Percentiles rank a stretch among this genome's conserved stretches.
Evolutionary conservation across 768 basidiomycete genomes (phyloP).

Genomic region (Lactarius psammicola): DNA sequence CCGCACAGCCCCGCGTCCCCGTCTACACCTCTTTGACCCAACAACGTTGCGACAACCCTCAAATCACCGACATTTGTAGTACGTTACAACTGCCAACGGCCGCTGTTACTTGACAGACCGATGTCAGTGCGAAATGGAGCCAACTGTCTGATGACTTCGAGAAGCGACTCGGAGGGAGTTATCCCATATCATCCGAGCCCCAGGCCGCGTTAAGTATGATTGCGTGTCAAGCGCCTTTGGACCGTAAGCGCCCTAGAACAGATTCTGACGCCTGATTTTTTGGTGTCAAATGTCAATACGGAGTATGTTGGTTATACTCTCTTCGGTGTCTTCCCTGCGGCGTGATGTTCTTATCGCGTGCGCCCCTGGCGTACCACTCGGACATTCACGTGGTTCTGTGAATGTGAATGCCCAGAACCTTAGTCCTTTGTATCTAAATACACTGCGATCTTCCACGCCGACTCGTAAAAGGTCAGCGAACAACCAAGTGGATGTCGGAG

Average conservation of each 20-base stretch:
- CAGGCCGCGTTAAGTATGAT: constrained; percentile 75
- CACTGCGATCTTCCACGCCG: no score
- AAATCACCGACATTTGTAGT: no score
- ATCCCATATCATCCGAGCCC: constrained; percentile 69
- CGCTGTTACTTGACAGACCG: background rate
- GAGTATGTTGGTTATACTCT: constrained; percentile 85
- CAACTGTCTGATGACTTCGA: constrained; percentile 53
- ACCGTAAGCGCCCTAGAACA: constrained; percentile 26
- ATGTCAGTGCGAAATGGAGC: constrained; percentile 53
- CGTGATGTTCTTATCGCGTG: constrained; percentile 81
- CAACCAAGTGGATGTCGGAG: constrained; percentile 45
- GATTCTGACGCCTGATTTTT: constrained; percentile 21
- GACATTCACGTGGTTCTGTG: constrained; percentile 51
- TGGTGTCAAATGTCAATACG: no score
- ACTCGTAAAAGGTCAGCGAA: no score
- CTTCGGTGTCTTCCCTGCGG: constrained; percentile 81
- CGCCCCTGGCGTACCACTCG: constrained; percentile 41
- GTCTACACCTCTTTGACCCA: constrained; percentile 57
- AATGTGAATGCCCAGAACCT: constrained; percentile 65
- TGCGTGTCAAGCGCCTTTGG: constrained; percentile 31
- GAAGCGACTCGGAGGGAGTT: constrained; percentile 67
- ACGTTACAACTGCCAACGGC: constrained; percentile 6
- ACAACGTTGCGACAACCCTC: no score
- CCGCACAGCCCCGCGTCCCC: constrained; percentile 56
- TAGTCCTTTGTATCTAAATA: constrained; percentile 54